Base-by-base conservation (phyloP, 441 rosid genomes). In the Codiaeum variegatum region DNA sequence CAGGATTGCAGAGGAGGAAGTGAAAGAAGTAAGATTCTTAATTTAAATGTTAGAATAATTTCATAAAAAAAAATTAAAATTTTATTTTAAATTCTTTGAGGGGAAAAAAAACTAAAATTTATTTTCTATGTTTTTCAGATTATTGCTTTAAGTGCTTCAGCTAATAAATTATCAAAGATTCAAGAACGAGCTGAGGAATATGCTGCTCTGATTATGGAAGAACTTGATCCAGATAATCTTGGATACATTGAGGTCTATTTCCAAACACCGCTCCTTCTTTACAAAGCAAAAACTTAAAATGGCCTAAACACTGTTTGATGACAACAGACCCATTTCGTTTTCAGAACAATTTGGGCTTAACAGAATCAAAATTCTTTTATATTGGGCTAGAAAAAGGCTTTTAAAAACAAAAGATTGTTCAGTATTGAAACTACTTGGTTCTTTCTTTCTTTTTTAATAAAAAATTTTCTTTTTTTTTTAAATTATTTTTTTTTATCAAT, bases 141-240 rank as follows among this genome's bases (percentile, higher is more conserved):
- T 72, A 92, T 92, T 76, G 77, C 84, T 8, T 55, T 86, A 67
- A 92, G 96, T 73, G 96, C 97, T 51, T 85, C 91, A 44, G 91
- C 96, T 9, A 92, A 90, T 71, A 88, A 87, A 80, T 77, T 90
- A 71, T 86, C 90, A 52, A 92, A 83, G 76, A 88, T 92, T 71
- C 91, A 85, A 79, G 87, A 90, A 52, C 62, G 73, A 28, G 88
- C 86, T 18, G 89, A 87, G 74, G 97, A 91, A 81, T 88, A 90
- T 67, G 91, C 90, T 67, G 93, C 95, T 38, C 76, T 91, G 62
- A 91, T 91, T 80, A 86, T 90, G 91, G 97, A 91, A 86, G 95
- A 90, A 55, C 79, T 91, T 2, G 95, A 90, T 73, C 91, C 87
- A 2, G 80, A 85, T 75, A 83, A 84, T 71, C 84, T 87, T n/a